Base-by-base conservation (phyloP, 331 rosid species). In the Erythrophleum ivorense region DNA sequence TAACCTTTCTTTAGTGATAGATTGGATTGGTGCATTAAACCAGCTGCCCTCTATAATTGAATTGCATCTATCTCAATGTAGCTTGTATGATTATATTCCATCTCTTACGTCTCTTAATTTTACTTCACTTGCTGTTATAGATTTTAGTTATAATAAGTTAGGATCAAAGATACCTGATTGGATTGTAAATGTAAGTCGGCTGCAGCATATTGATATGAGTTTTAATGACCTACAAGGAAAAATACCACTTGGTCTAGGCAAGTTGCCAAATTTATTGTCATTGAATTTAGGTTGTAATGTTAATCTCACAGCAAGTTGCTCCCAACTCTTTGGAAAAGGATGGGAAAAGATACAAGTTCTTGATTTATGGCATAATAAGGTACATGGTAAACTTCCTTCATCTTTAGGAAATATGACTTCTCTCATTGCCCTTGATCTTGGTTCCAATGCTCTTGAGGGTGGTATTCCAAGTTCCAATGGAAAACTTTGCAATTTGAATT, bases 391-490 rank as follows among this genome's bases (percentile, higher is more conserved):
- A 75, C 87, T 84, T 55, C 90, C 85, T 36, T 59, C 78, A 60
- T 82, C 88, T 67, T 0, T 80, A 9, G 90, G 89, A 77, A 88
- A 90, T 64, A 54, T 84, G 79, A 86, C 85, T 58, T 12, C 79
- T 78, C 91, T 88, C 19, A 59, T 67, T 68, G 0, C 16, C 49
- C 71, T 86, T 55, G 82, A 76, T 78, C 79, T 86, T 45, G 6
- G 0, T 2, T 0, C 0, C 15, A 86, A 90, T 59, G 49, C 82
- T 21, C 14, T 90, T 1, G 69, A 78, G 62, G 90, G 91, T 49
- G 84, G 69, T 69, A 82, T 90, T 82, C 90, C 86, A 4, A 74
- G 88, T 62, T 80, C 90, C 52, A 67, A 82, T 2, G 90, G 84
- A 12, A 15, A 54, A 75, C 84, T 86, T 0, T 84, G 87, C 74